Base-by-base conservation (phyloP, 495 filamentous ascomycete genomes). In the Penicillium waksmanii region DNA sequence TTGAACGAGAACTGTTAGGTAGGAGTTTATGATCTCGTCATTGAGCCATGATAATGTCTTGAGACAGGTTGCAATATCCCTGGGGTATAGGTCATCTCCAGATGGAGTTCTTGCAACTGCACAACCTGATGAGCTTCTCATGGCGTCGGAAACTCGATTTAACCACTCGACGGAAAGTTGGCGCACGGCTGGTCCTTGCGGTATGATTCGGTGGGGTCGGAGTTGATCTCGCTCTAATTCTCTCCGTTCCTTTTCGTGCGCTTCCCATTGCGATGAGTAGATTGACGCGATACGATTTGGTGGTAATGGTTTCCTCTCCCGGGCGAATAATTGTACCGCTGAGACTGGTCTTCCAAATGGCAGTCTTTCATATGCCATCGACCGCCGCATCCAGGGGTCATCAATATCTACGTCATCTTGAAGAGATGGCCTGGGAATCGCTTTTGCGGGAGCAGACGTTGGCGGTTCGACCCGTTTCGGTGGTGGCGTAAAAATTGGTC, bases 21-120 rank as follows among this genome's bases (percentile, higher is more conserved):
- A 87, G 2, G 83, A 80, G 59, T 90, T 91, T 64, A 96, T 87
- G 18, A 91, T 82, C 53, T 93, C 88, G 69, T 96, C 92, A 64
- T 96, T 95, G 0, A 97, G 76, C 92, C 92, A 97, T 0, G 73
- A 76, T 9, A 69, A 65, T 2, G 70, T 68, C 4, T 65, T 70
- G 56, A 59, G 88, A 73, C 52, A 93, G 55, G 73, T 82, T 75
- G 21, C 71, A 36, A 96, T 87, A 62, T 94, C 90, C 51, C 79
- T 78, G 5, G 78, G 73, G 18, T 67, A 81, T 9, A 96, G 69
- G 2, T 79, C 71, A 5, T 83, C 81, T 6, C 87, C 87, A 18
- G 82, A 77, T 3, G 77, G 72, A 2, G 78, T 83, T 21, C 63
- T 79, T 2, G 79, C 81, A 33, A 85, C 59, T 18, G 66, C 53